These are phyloP conservation scores for Trichosanthes cucumerina DNA, from an alignment of 306 rosid species.

Conservation along the genomic window DNA sequence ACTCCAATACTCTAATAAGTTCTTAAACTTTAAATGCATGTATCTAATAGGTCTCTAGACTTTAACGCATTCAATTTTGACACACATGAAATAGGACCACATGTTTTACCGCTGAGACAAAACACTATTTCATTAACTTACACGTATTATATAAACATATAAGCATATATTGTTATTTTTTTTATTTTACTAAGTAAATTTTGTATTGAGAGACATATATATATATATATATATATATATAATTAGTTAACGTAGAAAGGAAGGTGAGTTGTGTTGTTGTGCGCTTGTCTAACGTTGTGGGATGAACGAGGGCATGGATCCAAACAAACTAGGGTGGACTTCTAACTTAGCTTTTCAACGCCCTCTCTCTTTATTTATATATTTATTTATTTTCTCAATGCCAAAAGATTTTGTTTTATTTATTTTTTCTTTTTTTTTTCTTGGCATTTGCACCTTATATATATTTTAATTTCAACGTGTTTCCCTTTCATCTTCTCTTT, in stretches of 20 bases:
- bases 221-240: not conserved
- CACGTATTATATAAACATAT: too few relatives aligned
- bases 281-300: slow-evolving; percentile 6
- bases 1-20: too few relatives aligned
- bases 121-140: too few relatives aligned
- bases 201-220: too few relatives aligned
- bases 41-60: too few relatives aligned
- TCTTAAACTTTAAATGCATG: too few relatives aligned
- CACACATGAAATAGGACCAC: too few relatives aligned
- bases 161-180: too few relatives aligned
- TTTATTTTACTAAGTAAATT: too few relatives aligned
- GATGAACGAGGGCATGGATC: slow-evolving; percentile 6
- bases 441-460: not conserved
- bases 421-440: not conserved
- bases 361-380: not conserved
- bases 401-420: not conserved
- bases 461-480: not conserved
- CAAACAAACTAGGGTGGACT: not conserved
- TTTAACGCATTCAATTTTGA: too few relatives aligned
- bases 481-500: not conserved
- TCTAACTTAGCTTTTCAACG: not conserved
- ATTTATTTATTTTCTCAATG: not conserved
- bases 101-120: too few relatives aligned
- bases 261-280: not conserved
- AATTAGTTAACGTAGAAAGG: not conserved